Evolutionary conservation across 495 filamentous ascomycete genomes (phyloP), one percentile per base, ranked within the genome.

Genomic region (Daldinia concentrica): DNA sequence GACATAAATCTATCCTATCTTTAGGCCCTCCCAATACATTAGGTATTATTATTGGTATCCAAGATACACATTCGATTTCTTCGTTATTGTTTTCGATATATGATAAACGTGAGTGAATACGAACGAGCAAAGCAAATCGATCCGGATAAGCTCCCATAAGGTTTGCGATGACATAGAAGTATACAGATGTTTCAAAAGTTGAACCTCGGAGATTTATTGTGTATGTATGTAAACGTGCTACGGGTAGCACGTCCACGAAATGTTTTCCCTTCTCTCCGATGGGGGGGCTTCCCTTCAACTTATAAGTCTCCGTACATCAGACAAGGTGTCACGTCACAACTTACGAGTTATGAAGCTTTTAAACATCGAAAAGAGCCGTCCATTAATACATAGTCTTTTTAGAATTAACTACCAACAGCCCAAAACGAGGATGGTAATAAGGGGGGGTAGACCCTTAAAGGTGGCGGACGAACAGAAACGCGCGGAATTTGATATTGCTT

Each of bases 131-230:
- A 48, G 24, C 9, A 11, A 48, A 24, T 5, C 6, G n/a, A 48
- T 2, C 8, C 9, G 9, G 19, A 48, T 48, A 48, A 4, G 43
- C 43, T 24, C 43, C 22, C 22, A 24, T 54, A 30, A 54, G 12
- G 50, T 54, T 27, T 29, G 26, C 26, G 26, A 29, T 14, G 24
- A 30, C 12, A n/a, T n/a, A n/a, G n/a, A 24, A 15, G 27, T 29
- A n/a, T 22, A 58, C 50, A 39, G 36, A 59, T 62, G 64, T 72
- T 68, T 72, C 64, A 52, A 68, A 36, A 29, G 58, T 8, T 32
- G 55, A 58, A 64, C 64, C 59, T 72, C 69, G 69, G 69, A 72
- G 69, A 72, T 72, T 72, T 72, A 72, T 64, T 43, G 37, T 57
- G 60, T 32, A 26, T 5, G 29, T 6, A 34, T 22, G 32, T 45